Base-by-base conservation (phyloP, 768 basidiomycete species). In the Polyporus arcularius region DNA sequence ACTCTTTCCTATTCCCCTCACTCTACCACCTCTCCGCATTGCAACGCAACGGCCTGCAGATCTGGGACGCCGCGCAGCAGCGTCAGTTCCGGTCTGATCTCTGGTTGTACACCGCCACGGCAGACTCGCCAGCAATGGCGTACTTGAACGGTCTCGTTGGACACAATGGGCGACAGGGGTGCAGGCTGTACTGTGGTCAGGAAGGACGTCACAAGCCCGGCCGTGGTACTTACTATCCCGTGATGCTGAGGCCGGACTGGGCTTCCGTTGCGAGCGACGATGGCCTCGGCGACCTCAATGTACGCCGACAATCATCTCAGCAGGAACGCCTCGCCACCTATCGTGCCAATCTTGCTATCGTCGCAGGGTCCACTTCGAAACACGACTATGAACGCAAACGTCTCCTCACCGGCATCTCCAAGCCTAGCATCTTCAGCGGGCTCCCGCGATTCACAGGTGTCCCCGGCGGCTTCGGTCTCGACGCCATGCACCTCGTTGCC, bases 401-500 rank as follows among this genome's bases (percentile, higher is more conserved):
- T 0, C 65, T 67, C 3, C 39, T 53, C 15, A 75, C 74, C 2
- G 76, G 79, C 0, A 71, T 82, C 38, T 60, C 61, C n/a, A 76
- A 75, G 49, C 74, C 74, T 0, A 76, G 67, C n/a, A 65, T 80
- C 3, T 71, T 79, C 47, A 50, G 58, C 9, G 77, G 74, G 0
- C 58, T 78, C 1, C 62, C 52, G 3, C 31, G 15, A 6, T 51
- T 4, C 0, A 15, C 53, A 4, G 50, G 50, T 11, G 18, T 58
- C 2, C 30, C 57, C 11, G 21, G 42, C 4, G 53, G 55, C 7
- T 79, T 77, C 52, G 49, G 63, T 11, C 61, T 62, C 0, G 78
- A 81, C 50, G 55, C 75, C 14, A 80, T 80, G 78, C 80, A 82
- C 62, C 66, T 75, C 1, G 58, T 62, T 6, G 31, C 61, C 12